phyloP scores from a whole-genome alignment of 139 green algal genomes.

The Pseudopediastrum boryanum region DNA sequence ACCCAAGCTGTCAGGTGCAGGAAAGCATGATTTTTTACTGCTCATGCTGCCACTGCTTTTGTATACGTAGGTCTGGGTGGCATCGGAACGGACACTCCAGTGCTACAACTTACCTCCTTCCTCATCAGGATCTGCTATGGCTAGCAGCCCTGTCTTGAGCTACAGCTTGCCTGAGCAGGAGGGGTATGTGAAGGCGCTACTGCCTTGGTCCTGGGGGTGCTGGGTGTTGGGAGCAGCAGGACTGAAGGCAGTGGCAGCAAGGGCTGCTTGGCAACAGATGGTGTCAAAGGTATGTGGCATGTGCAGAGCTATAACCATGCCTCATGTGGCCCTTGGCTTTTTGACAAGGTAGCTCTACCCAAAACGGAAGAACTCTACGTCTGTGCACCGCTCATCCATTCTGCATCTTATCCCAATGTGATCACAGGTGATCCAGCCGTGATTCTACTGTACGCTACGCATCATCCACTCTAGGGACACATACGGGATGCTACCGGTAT shows the following conservation, averaged over 20 bases:
- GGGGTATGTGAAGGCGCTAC: constrained; percentile 35
- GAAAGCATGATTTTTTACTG: neutral
- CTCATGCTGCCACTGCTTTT: neutral
- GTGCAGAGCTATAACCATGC: too few relatives aligned
- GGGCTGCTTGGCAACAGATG: neutral
- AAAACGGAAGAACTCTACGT: too few relatives aligned
- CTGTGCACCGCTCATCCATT: too few relatives aligned
- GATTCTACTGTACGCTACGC: too few relatives aligned
- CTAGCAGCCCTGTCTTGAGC: constrained; percentile 7
- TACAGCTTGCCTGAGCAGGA: constrained; percentile 20
- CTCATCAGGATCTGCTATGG: neutral
- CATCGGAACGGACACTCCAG: neutral
- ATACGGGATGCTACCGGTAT: too few relatives aligned
- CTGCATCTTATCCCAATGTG: too few relatives aligned
- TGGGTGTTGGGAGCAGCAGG: constrained; percentile 21
- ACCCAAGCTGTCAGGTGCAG: neutral
- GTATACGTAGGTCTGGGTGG: neutral
- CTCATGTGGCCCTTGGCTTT: too few relatives aligned
- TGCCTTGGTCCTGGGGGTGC: constrained; percentile 9
- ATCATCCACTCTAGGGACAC: too few relatives aligned
- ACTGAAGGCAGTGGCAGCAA: constrained; percentile 5
- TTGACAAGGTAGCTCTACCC: too few relatives aligned
- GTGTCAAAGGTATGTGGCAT: too few relatives aligned
- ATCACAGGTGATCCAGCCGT: too few relatives aligned
- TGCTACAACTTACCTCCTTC: neutral